Evolutionary conservation across 768 basidiomycete species (phyloP).

Genomic region (Pleurotus cornucopiae): DNA sequence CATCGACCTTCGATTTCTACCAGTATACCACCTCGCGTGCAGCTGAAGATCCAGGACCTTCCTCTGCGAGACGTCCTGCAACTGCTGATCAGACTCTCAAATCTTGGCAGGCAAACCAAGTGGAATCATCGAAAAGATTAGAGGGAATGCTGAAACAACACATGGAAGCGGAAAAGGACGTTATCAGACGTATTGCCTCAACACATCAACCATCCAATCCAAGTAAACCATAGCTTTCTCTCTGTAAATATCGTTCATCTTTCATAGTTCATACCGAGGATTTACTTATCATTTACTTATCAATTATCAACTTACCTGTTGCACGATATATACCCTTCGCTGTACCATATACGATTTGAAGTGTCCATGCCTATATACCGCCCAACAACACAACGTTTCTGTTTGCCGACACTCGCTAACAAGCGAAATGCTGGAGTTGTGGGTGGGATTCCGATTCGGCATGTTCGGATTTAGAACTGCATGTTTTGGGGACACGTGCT

Average conservation of each 20-base stretch:
- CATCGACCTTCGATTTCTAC: constrained; percentile 41
- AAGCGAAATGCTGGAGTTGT: not conserved
- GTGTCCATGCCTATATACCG: too few relatives aligned
- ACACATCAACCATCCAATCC: constrained; percentile 19
- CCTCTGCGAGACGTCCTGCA: constrained; percentile 11
- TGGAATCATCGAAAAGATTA: constrained; percentile 60
- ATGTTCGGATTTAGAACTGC: not conserved
- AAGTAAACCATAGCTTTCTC: constrained; percentile 14
- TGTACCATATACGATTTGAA: constrained; percentile 6
- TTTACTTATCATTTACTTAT: constrained; percentile 19
- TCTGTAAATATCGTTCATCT: constrained; percentile 11
- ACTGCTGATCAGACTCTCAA: constrained; percentile 26
- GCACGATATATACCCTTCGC: constrained; percentile 9
- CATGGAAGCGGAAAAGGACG: constrained; percentile 80
- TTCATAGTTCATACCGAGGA: constrained; percentile 17
- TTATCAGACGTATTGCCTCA: constrained; percentile 69
- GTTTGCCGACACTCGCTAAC: too few relatives aligned
- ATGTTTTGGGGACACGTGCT: constrained; percentile 9
- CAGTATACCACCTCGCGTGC: constrained; percentile 40
- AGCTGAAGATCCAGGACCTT: constrained; percentile 9
- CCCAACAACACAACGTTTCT: too few relatives aligned
- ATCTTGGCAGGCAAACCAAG: constrained; percentile 30
- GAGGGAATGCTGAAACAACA: constrained; percentile 82
- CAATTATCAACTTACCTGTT: not conserved
- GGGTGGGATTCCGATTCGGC: too few relatives aligned